Evolutionary conservation across 192 early-diverging fungal genomes (phyloP), one percentile per base, ranked within the genome.

Genomic region (Backusella sp.): DNA sequence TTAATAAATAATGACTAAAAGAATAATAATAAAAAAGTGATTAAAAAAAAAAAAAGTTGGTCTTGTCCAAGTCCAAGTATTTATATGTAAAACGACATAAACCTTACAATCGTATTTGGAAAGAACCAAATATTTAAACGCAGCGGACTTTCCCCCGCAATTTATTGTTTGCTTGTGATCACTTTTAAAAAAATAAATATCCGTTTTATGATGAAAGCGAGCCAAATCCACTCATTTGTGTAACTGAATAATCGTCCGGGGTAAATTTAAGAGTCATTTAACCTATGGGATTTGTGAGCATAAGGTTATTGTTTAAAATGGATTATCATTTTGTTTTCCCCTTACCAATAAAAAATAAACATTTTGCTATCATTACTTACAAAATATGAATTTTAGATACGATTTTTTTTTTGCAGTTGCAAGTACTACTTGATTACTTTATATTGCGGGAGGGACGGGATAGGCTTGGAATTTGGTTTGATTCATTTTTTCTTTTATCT

Each of bases 11-110:
- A 37, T 68, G 11, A 39, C 32, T 37, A 41, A 69, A 69, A 39
- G 7, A 69, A 36, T 39, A 69, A 69, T 39, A 39, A 39, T 39
- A 69, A 23, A 11, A 23, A 68, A 69, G 65, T 28, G 23, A 14
- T 34, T 39, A 19, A 68, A 37, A 37, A 69, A 59, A 62, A 62
- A 62, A 59, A 62, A 62, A 62, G 56, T 62, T 62, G 56, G 56
- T 28, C 9, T 62, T 62, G 23, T 26, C 23, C 26, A 62, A 62
- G 56, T 28, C 23, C 56, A 62, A 62, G 56, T 62, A 62, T 62
- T 62, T 62, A 62, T 62, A 62, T 12, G 11, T 62, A 62, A 62
- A 62, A 26, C 56, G 3, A 23, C 56, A 59, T 59, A 28, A 59
- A 59, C 23, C 56, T 23, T 59, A 59, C 12, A 62, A 62, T 12